Evolutionary conservation across 768 basidiomycete genomes (phyloP), one percentile per base, ranked within the genome.

Genomic region (Xerocomus brunneocitrinus): DNA sequence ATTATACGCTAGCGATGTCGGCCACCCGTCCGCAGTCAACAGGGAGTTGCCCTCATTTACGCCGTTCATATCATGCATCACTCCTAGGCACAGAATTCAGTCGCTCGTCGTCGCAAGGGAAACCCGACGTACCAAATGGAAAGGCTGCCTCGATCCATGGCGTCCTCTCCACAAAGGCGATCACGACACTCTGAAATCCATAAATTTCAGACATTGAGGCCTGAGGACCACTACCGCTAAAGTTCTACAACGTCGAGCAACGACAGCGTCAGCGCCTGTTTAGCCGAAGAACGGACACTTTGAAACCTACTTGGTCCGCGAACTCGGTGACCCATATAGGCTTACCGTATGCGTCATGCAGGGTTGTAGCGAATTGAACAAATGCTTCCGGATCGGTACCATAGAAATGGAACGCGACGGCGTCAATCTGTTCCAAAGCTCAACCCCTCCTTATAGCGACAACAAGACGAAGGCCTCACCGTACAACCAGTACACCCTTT

Each of bases 321-420:
- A 80, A 85, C 61, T 91, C 90, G 5, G 88, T 86, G 57, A 85
- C 63, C 77, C 78, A 81, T 61, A 91, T 71, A 28, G 69, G 67
- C 52, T 63, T 60, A 14, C 63, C 54, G 61, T 82, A 84, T 8
- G 73, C 68, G 39, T 66, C 58, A 63, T 88, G 75, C 59, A 78
- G 76, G 10, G 73, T 65, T 5, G 68, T 59, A 49, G 87, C 68
- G 64, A 86, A 84, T 9, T 57, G 31, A 49, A 81, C 75, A 66
- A 94, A 76, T 9, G 73, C 73, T 0, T 72, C 47, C 3, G 76
- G 57, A 10, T 73, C 61, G 22, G 74, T 82, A 52, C 82, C 84
- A 63, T 95, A 95, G 68, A 75, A 88, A 66, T 95, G 92, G 44
- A 84, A 53, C 30, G 83, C 82, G n/a, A 87, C 50, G 34, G 68